Evolutionary conservation across 2,329 filamentous ascomycete genomes (phyloP).

Genomic region (Penicillium sp.): DNA sequence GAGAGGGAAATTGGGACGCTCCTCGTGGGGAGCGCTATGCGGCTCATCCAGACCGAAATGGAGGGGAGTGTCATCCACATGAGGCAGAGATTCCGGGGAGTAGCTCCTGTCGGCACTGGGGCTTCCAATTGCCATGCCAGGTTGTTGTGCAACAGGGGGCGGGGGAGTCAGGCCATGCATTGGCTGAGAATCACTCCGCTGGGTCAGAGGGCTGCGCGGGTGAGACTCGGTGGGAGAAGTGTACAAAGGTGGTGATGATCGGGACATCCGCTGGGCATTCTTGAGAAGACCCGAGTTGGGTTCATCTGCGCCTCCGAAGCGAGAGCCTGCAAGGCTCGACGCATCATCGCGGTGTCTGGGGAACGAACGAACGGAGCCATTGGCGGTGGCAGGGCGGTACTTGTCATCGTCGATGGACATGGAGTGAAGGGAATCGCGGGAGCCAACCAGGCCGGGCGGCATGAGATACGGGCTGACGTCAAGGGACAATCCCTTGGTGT

Average conservation of each 20-base stretch:
- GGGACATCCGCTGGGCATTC: constrained; percentile 61
- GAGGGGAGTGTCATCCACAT: constrained; percentile 14
- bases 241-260: constrained; percentile 48
- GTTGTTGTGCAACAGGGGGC: constrained; percentile 16
- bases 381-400: constrained; percentile 64
- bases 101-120: constrained; percentile 8
- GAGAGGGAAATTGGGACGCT: constrained; percentile 24
- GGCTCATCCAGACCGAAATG: constrained; percentile 19
- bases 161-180: constrained; percentile 6
- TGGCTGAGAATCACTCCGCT: constrained; percentile 15
- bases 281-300: constrained; percentile 55
- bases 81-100: constrained; percentile 15
- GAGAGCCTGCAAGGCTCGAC: constrained; percentile 56
- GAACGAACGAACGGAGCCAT: constrained; percentile 40
- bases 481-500: constrained; percentile 57
- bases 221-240: constrained; percentile 18
- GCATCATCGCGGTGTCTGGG: constrained; percentile 46
- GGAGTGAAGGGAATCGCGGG: constrained; percentile 82
- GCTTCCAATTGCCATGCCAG: constrained; percentile 15
- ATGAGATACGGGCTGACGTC: constrained; percentile 86
- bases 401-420: constrained; percentile 82
- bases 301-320: constrained; percentile 43
- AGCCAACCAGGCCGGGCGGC: constrained; percentile 76
- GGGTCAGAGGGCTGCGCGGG: constrained; percentile 3
- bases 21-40: constrained; percentile 9